Evolutionary conservation across 768 basidiomycete genomes (phyloP).

Genomic region (Phaffia australis): DNA sequence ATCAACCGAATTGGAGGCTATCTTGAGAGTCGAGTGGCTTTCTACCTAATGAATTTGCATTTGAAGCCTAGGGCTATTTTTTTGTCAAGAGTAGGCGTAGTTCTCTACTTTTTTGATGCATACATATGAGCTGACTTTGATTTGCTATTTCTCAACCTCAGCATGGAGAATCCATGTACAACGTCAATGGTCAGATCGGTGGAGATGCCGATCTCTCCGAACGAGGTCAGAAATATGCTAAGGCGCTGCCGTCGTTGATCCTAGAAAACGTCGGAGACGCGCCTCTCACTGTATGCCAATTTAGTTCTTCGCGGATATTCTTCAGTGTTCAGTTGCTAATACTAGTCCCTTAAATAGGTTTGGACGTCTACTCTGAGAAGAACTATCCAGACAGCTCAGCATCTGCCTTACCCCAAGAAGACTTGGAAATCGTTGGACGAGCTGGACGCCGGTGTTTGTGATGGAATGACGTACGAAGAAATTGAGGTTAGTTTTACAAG

Average conservation of each 20-base stretch:
- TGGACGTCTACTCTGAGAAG: conserved; percentile 97
- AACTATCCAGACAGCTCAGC: conserved; percentile 78
- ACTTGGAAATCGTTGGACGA: conserved; percentile 99
- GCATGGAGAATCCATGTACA: conserved; percentile 98
- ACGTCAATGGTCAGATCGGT: conserved; percentile 91
- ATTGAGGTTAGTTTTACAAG: conserved; percentile 57
- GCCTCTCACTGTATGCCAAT: conserved; percentile 58
- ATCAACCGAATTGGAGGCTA: conserved; percentile 73
- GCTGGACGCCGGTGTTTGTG: conserved; percentile 96
- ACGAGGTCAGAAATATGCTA: conserved; percentile 73
- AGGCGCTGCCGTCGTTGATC: conserved; percentile 74
- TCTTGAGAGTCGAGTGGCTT: conserved; percentile 89
- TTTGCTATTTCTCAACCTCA: conserved; percentile 35
- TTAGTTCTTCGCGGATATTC: no score
- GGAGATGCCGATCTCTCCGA: conserved; percentile 85
- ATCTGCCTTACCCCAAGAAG: conserved; percentile 74
- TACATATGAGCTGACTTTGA: not conserved
- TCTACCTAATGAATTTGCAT: conserved; percentile 97
- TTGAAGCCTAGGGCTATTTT: conserved; percentile 93
- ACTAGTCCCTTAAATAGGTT: conserved; percentile 47
- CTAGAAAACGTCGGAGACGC: conserved; percentile 82
- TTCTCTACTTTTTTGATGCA: not conserved
- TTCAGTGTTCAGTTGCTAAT: not conserved
- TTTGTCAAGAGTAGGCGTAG: conserved; percentile 69
- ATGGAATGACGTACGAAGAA: conserved; percentile 99